Conservation (phyloP, 2,329 filamentous ascomycete genomes). For the Alternaria incomplexa region DNA sequence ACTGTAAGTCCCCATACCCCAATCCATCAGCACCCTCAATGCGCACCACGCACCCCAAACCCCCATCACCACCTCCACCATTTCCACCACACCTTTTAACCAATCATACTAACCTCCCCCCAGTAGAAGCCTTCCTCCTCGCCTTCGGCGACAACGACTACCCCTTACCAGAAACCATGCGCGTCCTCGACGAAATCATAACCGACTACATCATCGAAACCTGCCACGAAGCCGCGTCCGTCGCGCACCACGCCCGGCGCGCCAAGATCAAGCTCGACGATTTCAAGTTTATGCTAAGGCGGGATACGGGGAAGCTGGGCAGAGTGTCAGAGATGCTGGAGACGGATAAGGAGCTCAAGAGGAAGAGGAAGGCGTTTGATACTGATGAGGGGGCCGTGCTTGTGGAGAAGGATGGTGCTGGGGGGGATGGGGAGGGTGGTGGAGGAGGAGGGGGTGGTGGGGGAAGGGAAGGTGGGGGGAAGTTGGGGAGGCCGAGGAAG, state of each 20-base stretch:
- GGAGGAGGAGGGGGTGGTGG: neutral
- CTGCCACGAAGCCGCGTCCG: slow-evolving; percentile 85
- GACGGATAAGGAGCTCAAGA: slow-evolving; percentile 85
- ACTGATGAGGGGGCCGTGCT: slow-evolving; percentile 69
- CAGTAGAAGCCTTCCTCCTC: slow-evolving; percentile 76
- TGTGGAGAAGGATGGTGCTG: slow-evolving; percentile 37
- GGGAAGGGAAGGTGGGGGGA: slow-evolving; percentile 8
- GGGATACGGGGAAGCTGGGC: slow-evolving; percentile 84
- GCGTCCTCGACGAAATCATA: slow-evolving; percentile 90
- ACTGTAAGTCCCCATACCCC: slow-evolving; percentile 42
- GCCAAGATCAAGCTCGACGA: slow-evolving; percentile 99
- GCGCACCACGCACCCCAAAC: slow-evolving; percentile 3
- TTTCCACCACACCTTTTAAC: too few species aligned
- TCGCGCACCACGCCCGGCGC: slow-evolving; percentile 83
- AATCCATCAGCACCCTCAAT: neutral
- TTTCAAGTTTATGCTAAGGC: slow-evolving; percentile 90
- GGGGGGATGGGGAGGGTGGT: slow-evolving; percentile 2
- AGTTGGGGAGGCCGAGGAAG: slow-evolving; percentile 22
- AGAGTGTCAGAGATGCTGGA: slow-evolving; percentile 88
- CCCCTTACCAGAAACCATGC: slow-evolving; percentile 82
- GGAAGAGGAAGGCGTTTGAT: slow-evolving; percentile 77
- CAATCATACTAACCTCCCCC: slow-evolving; percentile 9
- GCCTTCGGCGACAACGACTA: slow-evolving; percentile 79
- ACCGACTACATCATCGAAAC: slow-evolving; percentile 93
- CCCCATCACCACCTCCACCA: neutral